A percentile compares a stretch with the other conserved stretches of the same genome.
These are phyloP conservation scores for Knufia petricola DNA, from an alignment of 2,329 filamentous ascomycete species.

Conservation along the genomic window DNA sequence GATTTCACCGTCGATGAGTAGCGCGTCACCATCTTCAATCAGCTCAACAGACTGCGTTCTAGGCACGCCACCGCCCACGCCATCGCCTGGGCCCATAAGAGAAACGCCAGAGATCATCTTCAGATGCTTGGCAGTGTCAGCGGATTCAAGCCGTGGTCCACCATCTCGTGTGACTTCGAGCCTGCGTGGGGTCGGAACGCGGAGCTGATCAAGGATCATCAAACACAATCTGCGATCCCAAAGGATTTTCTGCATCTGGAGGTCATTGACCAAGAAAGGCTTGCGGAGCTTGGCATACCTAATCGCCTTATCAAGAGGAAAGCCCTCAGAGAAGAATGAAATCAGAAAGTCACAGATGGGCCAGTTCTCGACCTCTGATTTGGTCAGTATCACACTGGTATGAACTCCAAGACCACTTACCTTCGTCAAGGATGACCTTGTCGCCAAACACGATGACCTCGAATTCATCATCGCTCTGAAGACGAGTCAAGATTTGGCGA, in stretches of 20 bases:
- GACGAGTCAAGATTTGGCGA: slow-evolving; percentile 84
- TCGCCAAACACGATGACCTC: slow-evolving; percentile 97
- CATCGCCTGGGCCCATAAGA: slow-evolving; percentile 60
- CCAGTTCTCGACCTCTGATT: slow-evolving; percentile 78
- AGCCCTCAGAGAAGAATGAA: slow-evolving; percentile 96
- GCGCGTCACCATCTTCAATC: slow-evolving; percentile 78
- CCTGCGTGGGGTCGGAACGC: slow-evolving; percentile 78
- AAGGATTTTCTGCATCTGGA: slow-evolving; percentile 92
- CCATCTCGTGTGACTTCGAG: slow-evolving; percentile 90
- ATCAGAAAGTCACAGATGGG: slow-evolving; percentile 93
- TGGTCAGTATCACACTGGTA: slow-evolving; percentile 10
- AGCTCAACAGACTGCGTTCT: slow-evolving; percentile 64
- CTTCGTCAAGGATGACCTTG: slow-evolving; percentile 95
- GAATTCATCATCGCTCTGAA: slow-evolving; percentile 85
- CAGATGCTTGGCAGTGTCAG: slow-evolving; percentile 71
- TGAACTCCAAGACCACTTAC: slow-evolving; percentile 30
- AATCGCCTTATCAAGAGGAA: slow-evolving; percentile 92
- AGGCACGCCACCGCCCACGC: slow-evolving; percentile 49
- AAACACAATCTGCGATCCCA: slow-evolving; percentile 93
- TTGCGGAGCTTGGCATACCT: slow-evolving; percentile 87
- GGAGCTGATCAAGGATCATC: slow-evolving; percentile 75
- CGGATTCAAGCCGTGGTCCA: slow-evolving; percentile 66
- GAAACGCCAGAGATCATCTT: slow-evolving; percentile 69
- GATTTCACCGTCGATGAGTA: slow-evolving; percentile 73
- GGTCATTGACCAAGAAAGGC: slow-evolving; percentile 93